Evolutionary conservation across 2,329 filamentous ascomycete species (phyloP).

Genomic region (Stachybotrys chlorohalonatus): DNA sequence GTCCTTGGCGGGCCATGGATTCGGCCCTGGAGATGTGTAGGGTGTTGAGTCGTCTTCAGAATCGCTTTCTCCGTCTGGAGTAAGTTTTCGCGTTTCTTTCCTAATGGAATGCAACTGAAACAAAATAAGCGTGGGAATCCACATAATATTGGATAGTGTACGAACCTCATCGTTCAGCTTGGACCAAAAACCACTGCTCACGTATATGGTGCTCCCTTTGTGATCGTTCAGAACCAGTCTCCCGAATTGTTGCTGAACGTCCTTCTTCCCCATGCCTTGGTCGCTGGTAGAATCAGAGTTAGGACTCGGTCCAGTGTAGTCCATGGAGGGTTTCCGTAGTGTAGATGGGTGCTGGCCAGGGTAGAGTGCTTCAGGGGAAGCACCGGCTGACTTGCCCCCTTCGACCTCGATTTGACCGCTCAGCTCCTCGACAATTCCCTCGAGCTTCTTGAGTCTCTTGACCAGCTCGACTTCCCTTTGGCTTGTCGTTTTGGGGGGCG

Average conservation of each 20-base stretch:
- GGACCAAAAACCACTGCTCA: slow-evolving; percentile 70
- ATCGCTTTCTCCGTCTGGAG: slow-evolving; percentile 31
- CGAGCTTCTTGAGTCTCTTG: slow-evolving; percentile 62
- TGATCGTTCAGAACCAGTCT: slow-evolving; percentile 61
- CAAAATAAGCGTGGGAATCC: too few species aligned
- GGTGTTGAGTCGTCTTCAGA: slow-evolving; percentile 55
- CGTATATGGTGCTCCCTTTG: slow-evolving; percentile 60
- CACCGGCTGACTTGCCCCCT: slow-evolving; percentile 18
- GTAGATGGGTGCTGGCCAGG: neutral
- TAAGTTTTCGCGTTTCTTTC: slow-evolving; percentile 37
- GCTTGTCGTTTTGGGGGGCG: slow-evolving; percentile 47
- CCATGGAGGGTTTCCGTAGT: slow-evolving; percentile 5
- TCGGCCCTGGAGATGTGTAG: slow-evolving; percentile 25
- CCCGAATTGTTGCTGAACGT: slow-evolving; percentile 45
- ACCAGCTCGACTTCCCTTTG: slow-evolving; percentile 60
- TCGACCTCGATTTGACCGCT: slow-evolving; percentile 56
- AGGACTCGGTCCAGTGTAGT: slow-evolving; percentile 8
- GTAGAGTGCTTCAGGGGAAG: slow-evolving; percentile 16
- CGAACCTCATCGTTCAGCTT: slow-evolving; percentile 64
- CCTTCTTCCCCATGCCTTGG: slow-evolving; percentile 20
- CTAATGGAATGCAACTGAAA: slow-evolving; percentile 22
- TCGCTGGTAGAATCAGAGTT: slow-evolving; percentile 18
- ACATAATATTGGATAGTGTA: neutral
- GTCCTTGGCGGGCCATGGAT: slow-evolving; percentile 22
- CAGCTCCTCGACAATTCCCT: slow-evolving; percentile 65